Base-by-base conservation (phyloP, 139 green algal species). In the Edaphochlamys debaryana region DNA sequence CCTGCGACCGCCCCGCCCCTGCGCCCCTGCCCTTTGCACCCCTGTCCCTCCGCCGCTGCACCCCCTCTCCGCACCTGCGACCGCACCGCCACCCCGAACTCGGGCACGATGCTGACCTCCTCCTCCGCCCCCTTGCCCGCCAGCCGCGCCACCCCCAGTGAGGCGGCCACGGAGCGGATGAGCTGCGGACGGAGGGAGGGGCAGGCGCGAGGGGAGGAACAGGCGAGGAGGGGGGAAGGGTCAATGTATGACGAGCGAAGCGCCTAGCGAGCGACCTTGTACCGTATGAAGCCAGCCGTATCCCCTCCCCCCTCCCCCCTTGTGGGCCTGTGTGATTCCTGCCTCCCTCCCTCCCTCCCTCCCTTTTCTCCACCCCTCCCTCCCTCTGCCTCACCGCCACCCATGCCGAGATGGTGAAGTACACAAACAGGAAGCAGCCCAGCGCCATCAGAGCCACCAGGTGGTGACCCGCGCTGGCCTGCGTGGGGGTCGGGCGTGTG, bases 61-160 rank as follows among this genome's bases (percentile, higher is more conserved):
- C n/a, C n/a, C n/a, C n/a, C n/a, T n/a, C n/a, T n/a, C n/a, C n/a
- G n/a, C n/a, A n/a, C n/a, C n/a, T n/a, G 79, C n/a, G 72, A 87
- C 34, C 86, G 84, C 42, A 91, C 70, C 36, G 89, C 86, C 25
- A 89, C 45, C 2, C 30, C 42, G 62, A 89, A 93, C 63, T 93
- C 89, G 62, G 89, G 89, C 62, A 82, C 82, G 4, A 58, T 58
- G 37, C 54, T 50, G 60, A 40, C 6, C 66, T 25, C 27, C n/a
- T n/a, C n/a, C n/a, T n/a, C n/a, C n/a, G n/a, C n/a, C n/a, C n/a
- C n/a, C n/a, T n/a, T n/a, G n/a, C n/a, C 38, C 52, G 5, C 30
- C 74, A 7, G 40, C 17, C 17, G 27, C 32, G 45, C 54, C 64
- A 41, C 2, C 8, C 66, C 78, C 9, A 75, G 54, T 45, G 30